Percentiles rank a stretch among this genome's conserved stretches.
phyloP scores from a whole-genome alignment of 2,329 filamentous ascomycete genomes.

The Cytospora chrysosperma region DNA sequence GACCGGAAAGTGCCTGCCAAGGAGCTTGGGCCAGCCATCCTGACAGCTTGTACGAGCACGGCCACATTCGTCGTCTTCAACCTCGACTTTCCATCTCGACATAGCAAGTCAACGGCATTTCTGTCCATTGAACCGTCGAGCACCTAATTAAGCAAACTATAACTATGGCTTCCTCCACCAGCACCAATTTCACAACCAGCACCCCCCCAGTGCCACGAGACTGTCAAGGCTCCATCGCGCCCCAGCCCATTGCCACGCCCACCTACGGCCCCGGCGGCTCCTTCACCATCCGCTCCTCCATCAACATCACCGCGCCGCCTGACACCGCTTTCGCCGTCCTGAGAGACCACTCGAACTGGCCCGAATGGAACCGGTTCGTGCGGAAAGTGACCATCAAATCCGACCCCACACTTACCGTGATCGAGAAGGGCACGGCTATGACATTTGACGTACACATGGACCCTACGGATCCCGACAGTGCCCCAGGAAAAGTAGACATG shows the following conservation, averaged over 20 bases:
- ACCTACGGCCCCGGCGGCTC: slow-evolving; percentile 32
- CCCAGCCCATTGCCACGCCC: slow-evolving; percentile 32
- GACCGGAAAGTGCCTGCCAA: no score
- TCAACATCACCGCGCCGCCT: slow-evolving; percentile 36
- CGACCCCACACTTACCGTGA: slow-evolving; percentile 26
- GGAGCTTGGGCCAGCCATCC: slow-evolving; percentile 10
- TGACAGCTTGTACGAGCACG: neutral
- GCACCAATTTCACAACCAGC: slow-evolving; percentile 17
- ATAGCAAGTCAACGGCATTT: neutral
- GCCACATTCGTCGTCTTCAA: no score
- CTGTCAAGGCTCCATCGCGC: slow-evolving; percentile 23
- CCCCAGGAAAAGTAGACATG: slow-evolving; percentile 24
- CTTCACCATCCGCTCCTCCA: slow-evolving; percentile 34
- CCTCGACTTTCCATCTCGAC: neutral
- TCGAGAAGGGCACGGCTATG: slow-evolving; percentile 35
- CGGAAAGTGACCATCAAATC: slow-evolving; percentile 31
- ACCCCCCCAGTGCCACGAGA: slow-evolving; percentile 21
- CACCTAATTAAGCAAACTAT: neutral
- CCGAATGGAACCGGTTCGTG: slow-evolving; percentile 38
- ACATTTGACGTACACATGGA: slow-evolving; percentile 37
- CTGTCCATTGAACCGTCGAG: neutral
- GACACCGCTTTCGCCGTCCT: slow-evolving; percentile 36
- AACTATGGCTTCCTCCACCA: neutral
- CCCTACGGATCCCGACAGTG: slow-evolving; percentile 19
- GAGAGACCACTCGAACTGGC: slow-evolving; percentile 34